phyloP scores from a whole-genome alignment of 176 grass and related monocot genomes.

The Dactylis glomerata region DNA sequence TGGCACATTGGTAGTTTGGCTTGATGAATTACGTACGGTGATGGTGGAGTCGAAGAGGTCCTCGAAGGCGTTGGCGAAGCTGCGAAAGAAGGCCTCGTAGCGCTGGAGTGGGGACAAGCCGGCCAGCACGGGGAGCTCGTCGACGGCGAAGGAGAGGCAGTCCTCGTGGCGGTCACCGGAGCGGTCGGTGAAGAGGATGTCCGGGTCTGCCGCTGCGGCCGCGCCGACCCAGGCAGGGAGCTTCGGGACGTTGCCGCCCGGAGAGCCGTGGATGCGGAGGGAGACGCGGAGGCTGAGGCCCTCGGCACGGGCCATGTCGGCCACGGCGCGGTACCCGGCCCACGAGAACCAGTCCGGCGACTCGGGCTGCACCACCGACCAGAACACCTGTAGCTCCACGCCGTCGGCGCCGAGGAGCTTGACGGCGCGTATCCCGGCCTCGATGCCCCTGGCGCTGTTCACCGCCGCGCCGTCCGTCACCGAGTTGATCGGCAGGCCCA shows the following conservation, averaged over 20 bases:
- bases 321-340: constrained; percentile 54
- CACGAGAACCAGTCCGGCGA: constrained; percentile 49
- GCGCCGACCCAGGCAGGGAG: constrained; percentile 52
- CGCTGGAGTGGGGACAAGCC: constrained; percentile 65
- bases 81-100: constrained; percentile 65
- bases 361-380: constrained; percentile 61
- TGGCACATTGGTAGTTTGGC: background rate
- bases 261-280: constrained; percentile 49
- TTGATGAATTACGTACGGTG: constrained; percentile 34
- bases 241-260: constrained; percentile 7
- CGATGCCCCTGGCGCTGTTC: constrained; percentile 55
- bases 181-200: constrained; percentile 73
- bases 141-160: constrained; percentile 80
- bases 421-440: constrained; percentile 61
- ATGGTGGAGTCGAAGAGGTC: constrained; percentile 70
- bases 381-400: constrained; percentile 85
- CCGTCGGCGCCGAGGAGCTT: constrained; percentile 70
- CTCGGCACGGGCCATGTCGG: constrained; percentile 63
- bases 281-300: constrained; percentile 69
- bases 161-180: constrained; percentile 35
- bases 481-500: constrained; percentile 70
- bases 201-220: constrained; percentile 41
- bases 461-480: constrained; percentile 42
- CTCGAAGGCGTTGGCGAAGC: constrained; percentile 56
- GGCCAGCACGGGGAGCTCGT: constrained; percentile 62